Percentiles rank a stretch among this genome's conserved stretches.
Evolutionary conservation across 1,284 basidiomycete genomes (phyloP).

Genomic region (Sporisorium reilianum): DNA sequence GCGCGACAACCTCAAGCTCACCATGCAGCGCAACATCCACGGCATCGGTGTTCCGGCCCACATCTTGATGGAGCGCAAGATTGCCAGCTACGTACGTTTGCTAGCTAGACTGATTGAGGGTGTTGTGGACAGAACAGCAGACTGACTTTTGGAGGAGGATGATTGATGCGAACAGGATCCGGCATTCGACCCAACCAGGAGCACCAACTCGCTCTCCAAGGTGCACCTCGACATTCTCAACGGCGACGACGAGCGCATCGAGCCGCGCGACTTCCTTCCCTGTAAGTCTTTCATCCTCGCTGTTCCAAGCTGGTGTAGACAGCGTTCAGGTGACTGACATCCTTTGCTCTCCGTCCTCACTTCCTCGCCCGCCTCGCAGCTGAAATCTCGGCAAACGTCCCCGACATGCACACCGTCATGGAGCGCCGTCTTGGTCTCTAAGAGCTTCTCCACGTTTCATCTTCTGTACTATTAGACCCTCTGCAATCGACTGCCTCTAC

Average conservation of each 20-base stretch:
- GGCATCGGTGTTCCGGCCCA: slow-evolving; percentile 90
- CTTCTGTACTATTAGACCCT: slow-evolving; percentile 32
- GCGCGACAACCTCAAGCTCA: slow-evolving; percentile 87
- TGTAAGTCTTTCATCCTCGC: slow-evolving; percentile 41
- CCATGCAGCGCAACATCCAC: slow-evolving; percentile 84
- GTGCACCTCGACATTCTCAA: slow-evolving; percentile 67
- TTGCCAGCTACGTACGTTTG: slow-evolving; percentile 78
- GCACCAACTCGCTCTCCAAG: slow-evolving; percentile 49
- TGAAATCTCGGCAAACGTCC: slow-evolving; percentile 27
- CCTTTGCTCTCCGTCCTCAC: background rate
- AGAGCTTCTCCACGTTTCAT: background rate
- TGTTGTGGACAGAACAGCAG: background rate
- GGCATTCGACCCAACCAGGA: slow-evolving; percentile 31
- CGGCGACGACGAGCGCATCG: slow-evolving; percentile 64
- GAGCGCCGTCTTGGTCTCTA: slow-evolving; percentile 46
- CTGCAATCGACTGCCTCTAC: slow-evolving; percentile 6
- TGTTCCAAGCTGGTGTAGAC: background rate
- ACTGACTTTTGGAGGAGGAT: too few relatives aligned
- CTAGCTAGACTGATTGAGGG: background rate
- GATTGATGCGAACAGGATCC: slow-evolving; percentile 24
- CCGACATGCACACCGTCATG: slow-evolving; percentile 48
- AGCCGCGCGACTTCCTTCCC: slow-evolving; percentile 65
- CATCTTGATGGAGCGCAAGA: slow-evolving; percentile 91
- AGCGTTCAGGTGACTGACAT: background rate
- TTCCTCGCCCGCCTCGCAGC: slow-evolving; percentile 12